These are phyloP conservation scores for Colletotrichum scovillei DNA, from an alignment of 2,329 filamentous ascomycete genomes.

Conservation along the genomic window DNA sequence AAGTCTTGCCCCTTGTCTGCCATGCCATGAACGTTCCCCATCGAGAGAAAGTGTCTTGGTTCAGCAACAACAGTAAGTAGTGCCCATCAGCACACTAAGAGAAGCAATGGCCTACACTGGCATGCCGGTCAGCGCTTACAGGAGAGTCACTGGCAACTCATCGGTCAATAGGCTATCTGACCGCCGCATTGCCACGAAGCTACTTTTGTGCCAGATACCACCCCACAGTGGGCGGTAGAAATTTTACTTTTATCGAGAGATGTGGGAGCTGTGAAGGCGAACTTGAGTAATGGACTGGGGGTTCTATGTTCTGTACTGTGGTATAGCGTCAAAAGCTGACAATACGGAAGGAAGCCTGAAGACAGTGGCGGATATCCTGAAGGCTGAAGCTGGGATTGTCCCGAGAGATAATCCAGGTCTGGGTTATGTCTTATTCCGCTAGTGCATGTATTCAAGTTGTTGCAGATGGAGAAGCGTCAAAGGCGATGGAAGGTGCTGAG, in stretches of 20 bases:
- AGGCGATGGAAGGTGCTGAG: not conserved
- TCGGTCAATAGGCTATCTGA: not conserved
- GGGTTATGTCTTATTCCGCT: no score
- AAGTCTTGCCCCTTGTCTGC: no score
- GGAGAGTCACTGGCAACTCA: not conserved
- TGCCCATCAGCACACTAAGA: not conserved
- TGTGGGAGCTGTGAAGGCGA: not conserved
- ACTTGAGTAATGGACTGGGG: not conserved
- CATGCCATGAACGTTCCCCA: not conserved
- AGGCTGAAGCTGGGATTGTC: not conserved
- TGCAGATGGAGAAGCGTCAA: not conserved
- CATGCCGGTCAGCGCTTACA: not conserved
- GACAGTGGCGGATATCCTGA: not conserved
- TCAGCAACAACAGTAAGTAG: no score
- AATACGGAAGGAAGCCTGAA: not conserved
- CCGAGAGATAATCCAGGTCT: no score
- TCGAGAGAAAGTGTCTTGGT: not conserved
- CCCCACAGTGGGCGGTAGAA: not conserved
- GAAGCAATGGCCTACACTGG: not conserved
- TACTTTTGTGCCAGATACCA: not conserved
- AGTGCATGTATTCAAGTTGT: not conserved
- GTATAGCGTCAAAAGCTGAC: not conserved
- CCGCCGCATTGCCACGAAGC: not conserved
- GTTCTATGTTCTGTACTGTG: not conserved
- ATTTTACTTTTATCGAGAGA: not conserved